Evolutionary conservation across 2,329 filamentous ascomycete genomes (phyloP), one percentile per base, ranked within the genome.

Genomic region (Hymenoscyphus fraxineus): DNA sequence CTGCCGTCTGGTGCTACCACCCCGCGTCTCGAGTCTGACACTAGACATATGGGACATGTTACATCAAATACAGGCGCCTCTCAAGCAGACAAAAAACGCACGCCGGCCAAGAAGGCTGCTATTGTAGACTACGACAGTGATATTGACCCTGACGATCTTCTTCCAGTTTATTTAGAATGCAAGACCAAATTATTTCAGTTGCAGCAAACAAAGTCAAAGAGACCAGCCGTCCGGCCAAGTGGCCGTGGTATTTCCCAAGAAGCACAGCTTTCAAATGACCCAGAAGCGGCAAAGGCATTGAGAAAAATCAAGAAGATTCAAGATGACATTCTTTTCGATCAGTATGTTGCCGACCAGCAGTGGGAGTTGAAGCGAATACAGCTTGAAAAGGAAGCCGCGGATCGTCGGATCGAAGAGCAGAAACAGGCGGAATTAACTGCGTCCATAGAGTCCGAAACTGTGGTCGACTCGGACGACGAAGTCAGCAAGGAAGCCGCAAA

Each of bases 301-400:
- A 86, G 88, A 16, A 96, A 93, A 74, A 79, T 97, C 47, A 83
- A 87, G 44, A 85, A 85, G 66, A 91, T 97, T 54, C 89, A 95
- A 72, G 89, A 86, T 32, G 91, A 94, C 73, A 81, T 92, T 16
- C 78, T 94, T 2, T 93, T 93, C 71, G 90, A 94, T 73, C 83
- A 82, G 64, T 80, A 82, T 57, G 76, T 84, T 40, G 90, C 89
- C 4, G 85, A 91, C 63, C 79, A 84, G 65, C 79, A 84, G 70
- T 93, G 90, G 91, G 84, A 82, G 65, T 75, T 79, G 6, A 83
- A 83, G 65, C 82, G 81, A 47, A 81, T 87, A 40, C 77, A 82
- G 27, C 74, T 93, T 13, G 85, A 90, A 69, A 87, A 84, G 71
- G 84, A 89, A 64, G 82, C 84, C 32, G 61, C 64, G 10, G 27